Base-by-base conservation (phyloP, 192 early-diverging fungal genomes). In the Entomortierella beljakovae region DNA sequence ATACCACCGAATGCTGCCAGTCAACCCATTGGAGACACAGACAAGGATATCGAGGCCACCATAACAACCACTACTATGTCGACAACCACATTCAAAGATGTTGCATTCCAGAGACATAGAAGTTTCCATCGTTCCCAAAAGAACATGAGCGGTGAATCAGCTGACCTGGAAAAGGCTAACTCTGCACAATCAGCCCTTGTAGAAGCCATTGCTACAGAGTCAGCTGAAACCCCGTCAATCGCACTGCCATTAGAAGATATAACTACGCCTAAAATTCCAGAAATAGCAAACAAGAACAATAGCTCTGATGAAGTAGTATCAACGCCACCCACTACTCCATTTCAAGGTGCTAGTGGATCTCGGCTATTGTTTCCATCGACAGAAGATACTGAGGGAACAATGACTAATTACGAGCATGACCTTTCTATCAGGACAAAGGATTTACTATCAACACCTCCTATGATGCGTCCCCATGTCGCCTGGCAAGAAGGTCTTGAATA, bases 41-140 rank as follows among this genome's bases (percentile, higher is more conserved):
- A 73, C 5, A 57, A 58, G 33, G 75, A 79, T 52, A 64, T 63
- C 13, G 59, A 59, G 4, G 75, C 75, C 3, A 79, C 67, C 9
- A 79, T 79, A 33, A 79, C 75, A 15, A 69, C 67, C 18, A 79
- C 67, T 2, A 70, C 75, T 20, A 79, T 79, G 75, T 79, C 75
- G 16, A 79, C 75, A 16, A 79, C 75, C 5, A 79, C 75, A 13
- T 79, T 79, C 50, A 57, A 56, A 31, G 75, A 79, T 32, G 57
- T 55, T 3, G 66, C 61, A 26, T 60, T 64, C 54, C 75, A 70
- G 6, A 56, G 75, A 25, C 57, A 15, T 42, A 79, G 65, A 25
- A 52, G 28, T 23, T 31, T 32, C 7, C 66, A 59, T 35, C 29
- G 42, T 22, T 18, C 59, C 2, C 42, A 66, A 16, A 57, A 61